These are phyloP conservation scores for Yamadazyma buinensis DNA, from an alignment of 1,139 yeast species.

Conservation along the genomic window DNA sequence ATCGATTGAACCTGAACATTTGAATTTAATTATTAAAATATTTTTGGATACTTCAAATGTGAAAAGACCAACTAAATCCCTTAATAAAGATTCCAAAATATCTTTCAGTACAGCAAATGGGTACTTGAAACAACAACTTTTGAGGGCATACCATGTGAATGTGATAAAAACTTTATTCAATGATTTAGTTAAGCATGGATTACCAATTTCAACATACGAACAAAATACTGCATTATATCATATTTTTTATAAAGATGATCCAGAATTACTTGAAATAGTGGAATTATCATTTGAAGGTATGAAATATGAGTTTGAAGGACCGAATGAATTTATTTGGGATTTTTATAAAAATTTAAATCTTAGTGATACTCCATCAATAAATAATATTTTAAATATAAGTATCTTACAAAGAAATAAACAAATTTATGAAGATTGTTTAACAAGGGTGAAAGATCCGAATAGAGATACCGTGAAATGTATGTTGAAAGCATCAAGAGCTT, in stretches of 20 bases:
- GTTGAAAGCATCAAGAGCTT: constrained; percentile 3
- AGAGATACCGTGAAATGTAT: constrained; percentile 9
- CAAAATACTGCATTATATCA: constrained; percentile 26
- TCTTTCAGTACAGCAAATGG: constrained; percentile 10
- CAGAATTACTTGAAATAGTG: constrained; percentile 15
- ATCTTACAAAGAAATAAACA: constrained; percentile 8
- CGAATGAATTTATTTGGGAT: constrained; percentile 17
- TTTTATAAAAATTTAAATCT: constrained; percentile 17
- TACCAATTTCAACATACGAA: constrained; percentile 30
- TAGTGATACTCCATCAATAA: constrained; percentile 11
- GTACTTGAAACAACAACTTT: constrained; percentile 14
- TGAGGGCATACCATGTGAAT: constrained; percentile 16
- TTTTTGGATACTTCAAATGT: constrained; percentile 16
- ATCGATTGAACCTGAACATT: constrained; percentile 23
- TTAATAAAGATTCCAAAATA: constrained; percentile 3
- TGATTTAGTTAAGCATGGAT: constrained; percentile 22
- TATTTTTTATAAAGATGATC: constrained; percentile 29
- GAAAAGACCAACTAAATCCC: constrained; percentile 9
- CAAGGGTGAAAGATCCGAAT: constrained; percentile 12
- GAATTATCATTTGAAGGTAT: constrained; percentile 4
- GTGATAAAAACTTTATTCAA: constrained; percentile 22
- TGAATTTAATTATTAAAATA: constrained; percentile 32
- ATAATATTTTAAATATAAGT: constrained; percentile 9
- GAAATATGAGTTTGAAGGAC: constrained; percentile 1
- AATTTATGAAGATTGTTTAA: constrained; percentile 9